phyloP scores from a whole-genome alignment of 176 grass and related monocot genomes.

The Neostapfia colusana region DNA sequence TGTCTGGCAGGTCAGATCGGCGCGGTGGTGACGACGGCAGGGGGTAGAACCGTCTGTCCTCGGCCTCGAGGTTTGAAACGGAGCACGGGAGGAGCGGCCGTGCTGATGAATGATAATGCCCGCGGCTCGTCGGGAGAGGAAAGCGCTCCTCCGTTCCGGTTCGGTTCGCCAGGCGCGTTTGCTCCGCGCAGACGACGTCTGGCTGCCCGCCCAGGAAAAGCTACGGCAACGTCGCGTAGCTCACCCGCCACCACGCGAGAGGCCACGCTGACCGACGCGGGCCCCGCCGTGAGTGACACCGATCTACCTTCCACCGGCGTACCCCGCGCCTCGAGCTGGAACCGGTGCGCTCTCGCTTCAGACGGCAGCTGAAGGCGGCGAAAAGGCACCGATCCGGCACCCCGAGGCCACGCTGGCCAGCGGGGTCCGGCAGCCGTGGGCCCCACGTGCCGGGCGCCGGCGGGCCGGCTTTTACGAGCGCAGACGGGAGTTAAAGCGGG shows the following conservation, averaged over 20 bases:
- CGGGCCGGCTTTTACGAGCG: background rate
- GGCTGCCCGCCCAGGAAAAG: rapidly evolving
- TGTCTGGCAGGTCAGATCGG: too few relatives aligned
- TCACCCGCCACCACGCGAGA: too few relatives aligned
- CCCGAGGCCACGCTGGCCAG: background rate
- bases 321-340: too few relatives aligned
- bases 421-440: rapidly evolving
- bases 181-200: slow-evolving; percentile 16
- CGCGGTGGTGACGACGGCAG: too few relatives aligned
- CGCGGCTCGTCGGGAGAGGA: background rate
- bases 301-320: background rate
- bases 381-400: too few relatives aligned
- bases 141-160: background rate
- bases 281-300: rapidly evolving
- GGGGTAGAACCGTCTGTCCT: background rate
- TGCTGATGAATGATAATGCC: too few relatives aligned
- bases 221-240: background rate
- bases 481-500: slow-evolving; percentile 5
- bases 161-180: background rate
- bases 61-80: slow-evolving; percentile 17
- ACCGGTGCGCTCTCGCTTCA: background rate
- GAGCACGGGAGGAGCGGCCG: too few relatives aligned
- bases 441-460: background rate
- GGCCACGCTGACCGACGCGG: too few relatives aligned
- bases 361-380: background rate